Conservation (phyloP, 139 green algal species). For the Haematococcus sp. region DNA sequence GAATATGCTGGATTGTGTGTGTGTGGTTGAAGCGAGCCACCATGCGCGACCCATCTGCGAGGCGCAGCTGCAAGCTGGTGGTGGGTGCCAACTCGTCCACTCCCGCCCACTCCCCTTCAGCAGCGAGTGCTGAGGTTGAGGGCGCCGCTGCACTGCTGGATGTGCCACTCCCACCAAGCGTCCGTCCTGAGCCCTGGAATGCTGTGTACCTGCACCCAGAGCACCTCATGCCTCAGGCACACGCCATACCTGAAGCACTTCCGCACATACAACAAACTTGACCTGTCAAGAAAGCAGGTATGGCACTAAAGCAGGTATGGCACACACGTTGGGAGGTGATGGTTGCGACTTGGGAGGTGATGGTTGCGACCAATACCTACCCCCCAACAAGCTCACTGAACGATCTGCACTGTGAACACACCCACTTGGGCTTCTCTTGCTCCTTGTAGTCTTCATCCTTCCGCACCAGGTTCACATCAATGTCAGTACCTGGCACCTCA, state of each 20-base stretch:
- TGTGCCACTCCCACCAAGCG: slow-evolving; percentile 24
- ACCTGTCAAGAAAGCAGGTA: no score
- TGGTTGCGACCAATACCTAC: no score
- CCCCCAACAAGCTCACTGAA: no score
- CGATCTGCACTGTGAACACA: no score
- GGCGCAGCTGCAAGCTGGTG: slow-evolving; percentile 84
- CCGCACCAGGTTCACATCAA: slow-evolving; percentile 85
- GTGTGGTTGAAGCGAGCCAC: slow-evolving; percentile 82
- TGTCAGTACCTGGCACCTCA: slow-evolving; percentile 23
- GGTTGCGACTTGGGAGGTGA: no score
- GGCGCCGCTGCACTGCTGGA: slow-evolving; percentile 3
- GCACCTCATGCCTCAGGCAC: background rate
- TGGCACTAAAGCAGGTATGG: no score
- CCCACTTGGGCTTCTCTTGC: slow-evolving; percentile 44
- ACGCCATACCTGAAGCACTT: no score
- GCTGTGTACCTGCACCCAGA: slow-evolving; percentile 44
- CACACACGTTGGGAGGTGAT: no score
- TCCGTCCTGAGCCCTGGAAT: slow-evolving; percentile 68
- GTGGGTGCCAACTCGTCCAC: slow-evolving; percentile 66
- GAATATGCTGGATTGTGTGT: slow-evolving; percentile 80
- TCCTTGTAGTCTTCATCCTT: slow-evolving; percentile 70
- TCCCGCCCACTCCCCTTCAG: slow-evolving; percentile 65
- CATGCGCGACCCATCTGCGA: slow-evolving; percentile 77
- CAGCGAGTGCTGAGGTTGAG: background rate
- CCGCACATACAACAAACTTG: no score